A percentile compares a stretch with the other conserved stretches of the same genome.
These are phyloP conservation scores for Hyphopichia wangnamkhiaoensis DNA, from an alignment of 1,139 yeast species.

Conservation along the genomic window DNA sequence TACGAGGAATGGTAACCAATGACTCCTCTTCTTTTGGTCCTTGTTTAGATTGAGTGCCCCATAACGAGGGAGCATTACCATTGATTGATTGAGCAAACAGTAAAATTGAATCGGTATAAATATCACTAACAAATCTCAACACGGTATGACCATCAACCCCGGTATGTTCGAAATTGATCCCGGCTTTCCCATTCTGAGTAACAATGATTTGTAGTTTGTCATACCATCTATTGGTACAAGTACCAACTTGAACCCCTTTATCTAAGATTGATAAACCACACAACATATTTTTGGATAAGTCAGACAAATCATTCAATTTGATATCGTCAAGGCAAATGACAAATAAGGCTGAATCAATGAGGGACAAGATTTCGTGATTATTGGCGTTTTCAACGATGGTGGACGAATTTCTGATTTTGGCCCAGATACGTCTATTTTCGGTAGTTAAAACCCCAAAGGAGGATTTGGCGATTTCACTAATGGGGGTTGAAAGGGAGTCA, in stretches of 20 bases:
- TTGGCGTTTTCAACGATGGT: conserved; percentile 41
- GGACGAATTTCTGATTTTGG: conserved; percentile 59
- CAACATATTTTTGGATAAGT: conserved; percentile 77
- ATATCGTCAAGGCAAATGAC: conserved; percentile 81
- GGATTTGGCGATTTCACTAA: conserved; percentile 71
- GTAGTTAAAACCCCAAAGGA: conserved; percentile 90
- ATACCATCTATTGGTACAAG: conserved; percentile 94
- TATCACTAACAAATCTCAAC: conserved; percentile 81
- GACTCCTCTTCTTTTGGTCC: conserved; percentile 20
- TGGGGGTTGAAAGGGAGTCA: conserved; percentile 64
- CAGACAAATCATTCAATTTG: conserved; percentile 63
- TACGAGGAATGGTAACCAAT: conserved; percentile 71
- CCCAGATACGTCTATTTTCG: conserved; percentile 86
- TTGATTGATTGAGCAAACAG: conserved; percentile 85
- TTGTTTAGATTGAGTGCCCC: conserved; percentile 39
- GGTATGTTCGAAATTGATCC: conserved; percentile 91
- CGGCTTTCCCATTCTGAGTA: conserved; percentile 91
- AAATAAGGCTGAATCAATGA: conserved; percentile 79
- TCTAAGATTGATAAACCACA: conserved; percentile 82
- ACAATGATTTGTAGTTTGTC: conserved; percentile 87
- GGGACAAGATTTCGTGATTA: conserved; percentile 70
- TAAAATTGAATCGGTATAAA: conserved; percentile 85
- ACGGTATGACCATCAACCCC: conserved; percentile 97
- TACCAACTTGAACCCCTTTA: conserved; percentile 87
- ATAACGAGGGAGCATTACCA: conserved; percentile 75